phyloP scores from a whole-genome alignment of 495 filamentous ascomycete species.

The Podospora fimiseda region DNA sequence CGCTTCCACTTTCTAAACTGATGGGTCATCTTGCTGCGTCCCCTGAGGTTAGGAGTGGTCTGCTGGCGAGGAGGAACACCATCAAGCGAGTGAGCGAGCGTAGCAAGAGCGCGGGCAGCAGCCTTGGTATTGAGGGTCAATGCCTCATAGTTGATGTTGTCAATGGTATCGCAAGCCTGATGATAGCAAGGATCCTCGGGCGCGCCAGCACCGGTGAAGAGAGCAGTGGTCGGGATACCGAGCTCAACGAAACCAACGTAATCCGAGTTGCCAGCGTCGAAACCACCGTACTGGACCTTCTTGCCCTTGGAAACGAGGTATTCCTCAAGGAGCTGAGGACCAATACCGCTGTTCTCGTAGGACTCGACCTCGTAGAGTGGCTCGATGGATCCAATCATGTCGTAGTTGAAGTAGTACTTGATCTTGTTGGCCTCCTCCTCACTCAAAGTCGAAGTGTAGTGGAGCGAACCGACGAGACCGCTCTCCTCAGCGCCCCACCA shows the following conservation, averaged over 20 bases:
- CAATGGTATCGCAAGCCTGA: conserved; percentile 48
- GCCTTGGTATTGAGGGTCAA: conserved; percentile 55
- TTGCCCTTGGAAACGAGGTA: conserved; percentile 29
- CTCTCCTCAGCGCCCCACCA: conserved; percentile 66
- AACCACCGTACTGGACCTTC: conserved; percentile 28
- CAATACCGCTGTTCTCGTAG: conserved; percentile 35
- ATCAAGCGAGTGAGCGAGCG: conserved; percentile 43
- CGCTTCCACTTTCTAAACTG: conserved; percentile 14
- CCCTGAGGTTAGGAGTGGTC: conserved; percentile 18
- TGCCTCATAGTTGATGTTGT: conserved; percentile 54
- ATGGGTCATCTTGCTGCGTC: conserved; percentile 9
- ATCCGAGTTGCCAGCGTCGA: conserved; percentile 55
- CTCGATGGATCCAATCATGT: conserved; percentile 74
- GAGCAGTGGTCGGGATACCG: conserved; percentile 54
- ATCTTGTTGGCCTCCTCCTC: conserved; percentile 46
- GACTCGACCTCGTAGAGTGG: conserved; percentile 52
- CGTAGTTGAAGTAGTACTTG: conserved; percentile 66
- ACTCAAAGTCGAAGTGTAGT: conserved; percentile 46
- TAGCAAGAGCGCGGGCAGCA: conserved; percentile 48
- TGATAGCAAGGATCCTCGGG: conserved; percentile 61
- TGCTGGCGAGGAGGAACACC: conserved; percentile 26
- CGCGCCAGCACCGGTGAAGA: conserved; percentile 60
- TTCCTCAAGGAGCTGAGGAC: conserved; percentile 21
- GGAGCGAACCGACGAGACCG: conserved; percentile 55
- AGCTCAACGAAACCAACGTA: conserved; percentile 58